These are phyloP conservation scores for Chenopodium suecicum DNA, from an alignment of 148 eudicot species.

Conservation along the genomic window DNA sequence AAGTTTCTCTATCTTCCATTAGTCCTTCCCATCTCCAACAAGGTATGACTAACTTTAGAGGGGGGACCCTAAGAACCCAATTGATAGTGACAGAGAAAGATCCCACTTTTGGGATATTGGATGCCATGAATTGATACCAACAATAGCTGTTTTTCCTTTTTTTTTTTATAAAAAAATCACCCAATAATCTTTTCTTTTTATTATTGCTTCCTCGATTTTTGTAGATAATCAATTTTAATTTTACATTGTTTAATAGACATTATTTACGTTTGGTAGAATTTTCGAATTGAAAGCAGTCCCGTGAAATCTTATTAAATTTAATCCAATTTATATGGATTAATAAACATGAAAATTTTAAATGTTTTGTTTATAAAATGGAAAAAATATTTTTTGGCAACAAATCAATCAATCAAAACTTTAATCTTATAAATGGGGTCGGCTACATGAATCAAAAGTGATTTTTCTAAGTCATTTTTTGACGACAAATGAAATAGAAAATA, in stretches of 20 bases:
- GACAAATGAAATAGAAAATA: not conserved
- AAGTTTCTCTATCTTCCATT: not conserved
- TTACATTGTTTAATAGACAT: no score
- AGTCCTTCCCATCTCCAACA: not conserved
- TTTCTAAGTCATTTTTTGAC: not conserved
- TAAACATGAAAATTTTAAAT: no score
- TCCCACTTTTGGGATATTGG: conserved; percentile 22
- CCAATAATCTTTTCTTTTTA: not conserved
- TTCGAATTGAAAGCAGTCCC: no score
- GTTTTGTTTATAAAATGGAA: no score
- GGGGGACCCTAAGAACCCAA: conserved; percentile 2
- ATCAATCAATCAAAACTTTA: no score
- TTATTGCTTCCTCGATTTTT: no score
- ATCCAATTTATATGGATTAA: not conserved
- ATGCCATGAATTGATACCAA: conserved; percentile 16
- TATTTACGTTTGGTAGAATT: no score
- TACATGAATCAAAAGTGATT: no score
- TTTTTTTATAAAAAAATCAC: not conserved
- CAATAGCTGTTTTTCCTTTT: not conserved
- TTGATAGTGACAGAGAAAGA: not conserved
- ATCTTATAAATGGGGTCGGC: no score
- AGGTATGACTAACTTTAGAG: not conserved
- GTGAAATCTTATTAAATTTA: not conserved
- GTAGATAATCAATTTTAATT: no score
- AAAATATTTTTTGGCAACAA: no score